Conservation (phyloP, 2,329 filamentous ascomycete genomes). For the Fusarium devonianum region DNA sequence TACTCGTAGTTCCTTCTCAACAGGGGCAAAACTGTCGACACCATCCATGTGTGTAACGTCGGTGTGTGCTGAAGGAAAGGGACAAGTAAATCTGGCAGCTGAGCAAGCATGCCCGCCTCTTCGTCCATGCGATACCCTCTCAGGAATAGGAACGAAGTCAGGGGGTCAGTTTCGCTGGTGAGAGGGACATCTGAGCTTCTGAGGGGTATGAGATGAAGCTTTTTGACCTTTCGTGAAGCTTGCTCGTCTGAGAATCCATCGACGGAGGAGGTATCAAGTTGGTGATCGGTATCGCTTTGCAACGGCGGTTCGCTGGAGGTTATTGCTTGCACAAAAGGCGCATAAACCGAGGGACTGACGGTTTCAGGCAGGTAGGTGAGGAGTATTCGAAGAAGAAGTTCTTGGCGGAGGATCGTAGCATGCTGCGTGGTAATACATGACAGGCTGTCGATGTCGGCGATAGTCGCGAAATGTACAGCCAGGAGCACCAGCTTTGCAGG, state of each 20-base stretch:
- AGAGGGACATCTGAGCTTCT: constrained; percentile 55
- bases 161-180: constrained; percentile 59
- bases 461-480: constrained; percentile 72
- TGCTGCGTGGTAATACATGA: constrained; percentile 65
- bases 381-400: constrained; percentile 74
- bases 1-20: constrained; percentile 74
- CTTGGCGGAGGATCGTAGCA: constrained; percentile 64
- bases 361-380: constrained; percentile 81
- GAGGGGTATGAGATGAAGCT: constrained; percentile 69
- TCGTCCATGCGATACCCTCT: constrained; percentile 73
- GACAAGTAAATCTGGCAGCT: constrained; percentile 70
- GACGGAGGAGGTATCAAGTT: constrained; percentile 65
- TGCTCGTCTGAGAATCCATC: constrained; percentile 66
- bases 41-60: constrained; percentile 71
- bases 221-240: constrained; percentile 69
- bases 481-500: constrained; percentile 75
- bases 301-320: constrained; percentile 55
- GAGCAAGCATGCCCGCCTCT: constrained; percentile 74
- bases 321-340: constrained; percentile 66
- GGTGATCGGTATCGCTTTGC: constrained; percentile 47
- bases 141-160: constrained; percentile 71
- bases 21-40: constrained; percentile 73
- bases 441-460: constrained; percentile 69
- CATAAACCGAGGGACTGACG: constrained; percentile 67
- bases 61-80: constrained; percentile 71